These are phyloP conservation scores for Primulina huaijiensis DNA, from an alignment of 257 asterid genomes.

Conservation along the genomic window DNA sequence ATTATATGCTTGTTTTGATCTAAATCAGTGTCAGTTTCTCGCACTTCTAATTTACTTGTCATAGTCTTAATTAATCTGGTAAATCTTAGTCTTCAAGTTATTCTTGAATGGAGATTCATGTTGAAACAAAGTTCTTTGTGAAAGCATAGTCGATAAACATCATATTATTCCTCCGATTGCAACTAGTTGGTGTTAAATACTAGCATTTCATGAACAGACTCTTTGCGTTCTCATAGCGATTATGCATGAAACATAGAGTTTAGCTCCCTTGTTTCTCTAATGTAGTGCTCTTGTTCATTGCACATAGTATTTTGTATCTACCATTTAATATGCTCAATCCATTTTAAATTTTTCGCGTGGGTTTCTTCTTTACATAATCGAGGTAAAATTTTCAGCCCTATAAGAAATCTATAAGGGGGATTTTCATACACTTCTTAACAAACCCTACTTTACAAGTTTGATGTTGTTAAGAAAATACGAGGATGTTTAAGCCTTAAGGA, in stretches of 20 bases:
- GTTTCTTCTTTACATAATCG: background rate
- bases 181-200: background rate
- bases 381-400: background rate
- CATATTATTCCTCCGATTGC: background rate
- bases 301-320: background rate
- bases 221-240: background rate
- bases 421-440: background rate
- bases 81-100: constrained; percentile 12
- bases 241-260: background rate
- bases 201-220: background rate
- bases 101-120: background rate
- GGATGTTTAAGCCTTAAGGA: background rate
- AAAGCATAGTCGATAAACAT: background rate
- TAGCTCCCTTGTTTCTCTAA: background rate
- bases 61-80: constrained; percentile 17
- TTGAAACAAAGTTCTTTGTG: background rate
- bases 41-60: constrained; percentile 7
- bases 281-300: background rate
- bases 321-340: background rate
- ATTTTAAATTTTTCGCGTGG: background rate
- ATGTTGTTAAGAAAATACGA: background rate
- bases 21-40: background rate
- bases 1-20: constrained; percentile 22
- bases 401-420: too few relatives aligned
- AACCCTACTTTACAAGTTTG: background rate